Evolutionary conservation across 176 grass and related monocot species (phyloP), one percentile per base, ranked within the genome.

Genomic region (Cenchrus americanus): DNA sequence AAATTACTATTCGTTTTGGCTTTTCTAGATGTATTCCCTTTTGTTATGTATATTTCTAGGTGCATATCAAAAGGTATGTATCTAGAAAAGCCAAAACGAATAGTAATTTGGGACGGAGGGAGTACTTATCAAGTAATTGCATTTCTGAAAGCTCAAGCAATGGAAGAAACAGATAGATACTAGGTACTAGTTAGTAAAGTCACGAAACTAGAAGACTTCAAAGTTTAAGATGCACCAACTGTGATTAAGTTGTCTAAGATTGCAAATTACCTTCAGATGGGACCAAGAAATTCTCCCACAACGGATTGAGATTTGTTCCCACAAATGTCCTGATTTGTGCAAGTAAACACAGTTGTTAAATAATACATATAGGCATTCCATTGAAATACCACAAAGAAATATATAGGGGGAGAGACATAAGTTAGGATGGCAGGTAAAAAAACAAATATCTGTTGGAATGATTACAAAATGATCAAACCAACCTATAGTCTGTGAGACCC

Each of bases 401-500:
- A 57, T 57, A 26, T 61, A 50, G 37, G 0, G 10, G 19, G 8
- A 69, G 5, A 10, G 75, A 6, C 0, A 49, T 41, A 27, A 14
- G 9, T 37, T 37, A 37, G 34, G 4, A 3, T 37, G 34, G 4
- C 34, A 37, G 43, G 6, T 40, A 61, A 7, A 63, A 69, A 12
- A 23, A 18, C 12, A 12, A 14, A 13, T 5, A 17, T 7, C 14
- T 21, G 60, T 32, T 79, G 26, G 11, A 66, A 68, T 49, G 53
- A 71, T 15, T 75, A 64, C 49, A 32, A 66, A 76, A 76, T 69
- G 59, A 11, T 73, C 11, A 77, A 58, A 67, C 19, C 17, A 71
- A 98, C 96, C 96, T 98, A 70, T 98, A 98, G 83, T 95, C 93
- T 77, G 96, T 98, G 62, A 98, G 89, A 61, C 96, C 93, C 83